Evolutionary conservation across 1,139 yeast genomes (phyloP).

Genomic region (Candida sojae): DNA sequence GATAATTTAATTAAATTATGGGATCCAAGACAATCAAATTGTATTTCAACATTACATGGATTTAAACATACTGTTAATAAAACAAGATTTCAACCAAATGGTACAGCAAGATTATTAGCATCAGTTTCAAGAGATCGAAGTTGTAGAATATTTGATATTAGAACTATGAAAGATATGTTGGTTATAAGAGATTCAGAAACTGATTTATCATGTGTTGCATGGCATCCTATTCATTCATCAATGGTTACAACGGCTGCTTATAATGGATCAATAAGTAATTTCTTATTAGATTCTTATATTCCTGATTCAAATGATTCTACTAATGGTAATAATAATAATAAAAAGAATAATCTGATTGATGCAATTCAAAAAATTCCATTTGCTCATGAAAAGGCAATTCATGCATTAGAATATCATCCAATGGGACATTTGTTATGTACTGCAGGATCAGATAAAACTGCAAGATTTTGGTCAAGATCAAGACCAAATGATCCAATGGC

Average conservation of each 20-base stretch:
- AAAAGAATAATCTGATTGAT: conserved; percentile 23
- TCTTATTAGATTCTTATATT: conserved; percentile 60
- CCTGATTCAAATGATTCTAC: conserved; percentile 24
- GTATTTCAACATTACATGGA: conserved; percentile 82
- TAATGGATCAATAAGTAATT: conserved; percentile 85
- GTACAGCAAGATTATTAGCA: conserved; percentile 70
- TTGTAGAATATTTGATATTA: conserved; percentile 80
- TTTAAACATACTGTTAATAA: conserved; percentile 91
- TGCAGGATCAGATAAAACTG: conserved; percentile 91
- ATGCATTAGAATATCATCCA: conserved; percentile 90
- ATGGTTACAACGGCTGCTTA: conserved; percentile 84
- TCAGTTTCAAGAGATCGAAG: conserved; percentile 89
- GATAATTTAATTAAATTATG: conserved; percentile 91
- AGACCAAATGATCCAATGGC: conserved; percentile 88
- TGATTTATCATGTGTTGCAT: conserved; percentile 81
- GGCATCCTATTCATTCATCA: conserved; percentile 91
- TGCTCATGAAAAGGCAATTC: conserved; percentile 94
- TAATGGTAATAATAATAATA: too few relatives aligned
- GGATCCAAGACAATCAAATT: conserved; percentile 85
- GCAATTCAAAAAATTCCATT: conserved; percentile 73
- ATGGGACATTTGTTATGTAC: conserved; percentile 88
- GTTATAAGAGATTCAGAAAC: conserved; percentile 79
- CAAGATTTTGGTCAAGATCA: conserved; percentile 94
- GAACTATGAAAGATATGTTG: conserved; percentile 77
- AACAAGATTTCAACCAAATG: conserved; percentile 77